Evolutionary conservation across 306 rosid genomes (phyloP).

Genomic region (Cyamopsis tetragonoloba): DNA sequence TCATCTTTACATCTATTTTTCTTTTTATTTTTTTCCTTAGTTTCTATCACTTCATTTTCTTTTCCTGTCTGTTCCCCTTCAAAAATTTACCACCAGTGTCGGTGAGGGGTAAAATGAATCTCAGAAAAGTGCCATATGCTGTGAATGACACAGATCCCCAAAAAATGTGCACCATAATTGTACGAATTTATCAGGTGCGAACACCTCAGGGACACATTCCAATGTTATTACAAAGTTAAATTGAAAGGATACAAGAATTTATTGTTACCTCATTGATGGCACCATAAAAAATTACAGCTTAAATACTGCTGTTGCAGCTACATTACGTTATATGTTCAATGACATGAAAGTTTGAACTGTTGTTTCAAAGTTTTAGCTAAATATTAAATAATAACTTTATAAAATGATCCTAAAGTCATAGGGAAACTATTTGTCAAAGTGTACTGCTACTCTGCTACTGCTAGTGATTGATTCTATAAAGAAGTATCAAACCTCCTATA

Average conservation of each 20-base stretch:
- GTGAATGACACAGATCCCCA: background rate
- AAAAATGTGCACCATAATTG: background rate
- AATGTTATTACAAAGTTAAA: background rate
- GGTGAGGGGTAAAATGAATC: constrained; percentile 1
- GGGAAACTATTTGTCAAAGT: too few relatives aligned
- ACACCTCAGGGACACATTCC: constrained; percentile 9
- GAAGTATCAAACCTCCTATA: too few relatives aligned
- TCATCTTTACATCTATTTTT: too few relatives aligned
- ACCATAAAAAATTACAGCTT: constrained; percentile 26
- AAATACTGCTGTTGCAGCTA: background rate
- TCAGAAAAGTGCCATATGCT: background rate
- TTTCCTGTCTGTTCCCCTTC: too few relatives aligned
- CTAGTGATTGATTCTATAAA: too few relatives aligned
- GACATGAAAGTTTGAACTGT: background rate
- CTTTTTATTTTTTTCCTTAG: too few relatives aligned
- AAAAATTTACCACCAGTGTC: background rate
- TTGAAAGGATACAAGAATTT: background rate
- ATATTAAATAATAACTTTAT: too few relatives aligned
- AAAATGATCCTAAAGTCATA: too few relatives aligned
- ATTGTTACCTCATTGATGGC: background rate
- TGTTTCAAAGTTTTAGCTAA: too few relatives aligned
- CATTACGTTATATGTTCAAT: background rate
- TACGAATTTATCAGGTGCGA: background rate
- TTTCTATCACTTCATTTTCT: too few relatives aligned
- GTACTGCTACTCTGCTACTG: too few relatives aligned